Base-by-base conservation (phyloP, 257 asterid genomes). In the Coffea eugenioides region DNA sequence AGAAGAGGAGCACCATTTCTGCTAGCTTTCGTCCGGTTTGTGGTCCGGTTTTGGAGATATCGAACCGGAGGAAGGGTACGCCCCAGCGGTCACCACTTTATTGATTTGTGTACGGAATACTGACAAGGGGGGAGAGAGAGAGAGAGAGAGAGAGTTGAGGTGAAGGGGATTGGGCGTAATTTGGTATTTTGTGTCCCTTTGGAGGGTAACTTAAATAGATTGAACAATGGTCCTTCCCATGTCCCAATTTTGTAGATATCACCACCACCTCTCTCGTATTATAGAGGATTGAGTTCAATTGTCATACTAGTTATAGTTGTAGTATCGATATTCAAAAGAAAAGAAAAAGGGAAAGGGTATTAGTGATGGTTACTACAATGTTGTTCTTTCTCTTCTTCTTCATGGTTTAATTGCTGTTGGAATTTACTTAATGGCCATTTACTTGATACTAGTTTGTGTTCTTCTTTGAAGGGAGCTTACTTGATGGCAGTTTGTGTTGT, bases 31-130 rank as follows among this genome's bases (percentile, higher is more conserved):
- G 86, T 49, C 91, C 93, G 69, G 80, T 12, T 9, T 74, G 80
- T 3, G 76, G 77, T 45, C 85, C 95, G 85, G 90, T 82, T 59
- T 64, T 78, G 8, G 90, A 77, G 14, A 78, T 82, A 1, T 78
- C 90, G 88, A 89, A 82, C 92, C 94, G 97, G 90, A 87, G 99
- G 88, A 93, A 95, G 91, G 89, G 95, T 78, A 90, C 87, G 0
- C 98, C 99, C 20, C 94, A 81, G 56, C 84, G 98, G 81, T 86
- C 99, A 75, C 99, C 97, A 1, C 86, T 90, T 71, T 82, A 85
- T 77, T 92, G 90, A 88, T 65, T 36, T 69, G 80, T 67, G 85
- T 77, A 83, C 78, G 83, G 81, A 62, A 14, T 36, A 57, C 73
- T 76, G 61, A 34, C 52, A 79, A 16, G 74, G 57, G 23, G 59